Evolutionary conservation across 176 grass and related monocot genomes (phyloP), one percentile per base, ranked within the genome.

Genomic region (Oryza nivara): DNA sequence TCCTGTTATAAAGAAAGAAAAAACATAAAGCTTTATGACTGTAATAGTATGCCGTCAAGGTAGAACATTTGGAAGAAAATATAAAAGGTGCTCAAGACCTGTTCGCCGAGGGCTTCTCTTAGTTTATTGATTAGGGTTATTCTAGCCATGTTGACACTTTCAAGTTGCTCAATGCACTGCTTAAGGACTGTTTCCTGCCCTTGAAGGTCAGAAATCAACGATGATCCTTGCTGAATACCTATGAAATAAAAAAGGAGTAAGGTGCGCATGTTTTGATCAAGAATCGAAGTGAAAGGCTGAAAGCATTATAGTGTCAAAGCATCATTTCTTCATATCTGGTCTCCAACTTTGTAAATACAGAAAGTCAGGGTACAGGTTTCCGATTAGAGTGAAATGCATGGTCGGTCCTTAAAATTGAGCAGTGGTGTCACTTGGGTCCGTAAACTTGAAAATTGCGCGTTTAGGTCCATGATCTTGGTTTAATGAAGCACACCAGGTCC

Each of bases 61-160:
- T 35, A 56, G 23, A 85, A 70, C 6, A 81, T 60, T 86, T 60
- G 4, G 6, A 92, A 23, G 52, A 75, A 45, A 30, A 52, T 77
- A 82, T 56, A 73, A 30, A 84, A 86, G 10, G 68, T 48, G 63
- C 75, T 65, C 72, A 83, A 81, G 74, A 94, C 92, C 94, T 95
- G 93, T 85, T 98, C 92, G 67, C 47, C 87, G 44, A 95, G 87
- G 61, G 92, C 93, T 79, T 95, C 91, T 72, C 86, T 90, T 80
- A 95, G 83, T 76, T 90, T 91, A 89, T 77, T 85, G 76, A 95
- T 84, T 74, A 98, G 83, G 72, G 78, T 81, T 77, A 52, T 35
- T 83, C 96, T 92, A 26, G 76, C 65, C 12, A 30, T 9, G 26
- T 90, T 78, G 15, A 90, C 80, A 84, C 80, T 82, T 83, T 92